These are phyloP conservation scores for Candida ascalaphidarum DNA, from an alignment of 805 yeast species.

Conservation along the genomic window DNA sequence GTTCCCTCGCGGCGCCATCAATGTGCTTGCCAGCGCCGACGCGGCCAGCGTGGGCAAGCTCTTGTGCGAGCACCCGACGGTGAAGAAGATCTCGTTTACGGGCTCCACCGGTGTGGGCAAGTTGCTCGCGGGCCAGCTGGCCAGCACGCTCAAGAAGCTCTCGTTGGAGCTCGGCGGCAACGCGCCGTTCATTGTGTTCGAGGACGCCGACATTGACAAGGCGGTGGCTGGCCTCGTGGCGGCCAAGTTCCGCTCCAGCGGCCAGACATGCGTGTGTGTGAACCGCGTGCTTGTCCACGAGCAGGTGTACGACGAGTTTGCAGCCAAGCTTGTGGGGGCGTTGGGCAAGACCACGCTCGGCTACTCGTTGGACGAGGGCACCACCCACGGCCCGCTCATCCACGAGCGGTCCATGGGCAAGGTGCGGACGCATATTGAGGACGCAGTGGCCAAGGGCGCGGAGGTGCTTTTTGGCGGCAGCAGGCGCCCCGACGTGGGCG, in stretches of 20 bases:
- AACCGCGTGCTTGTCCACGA: slow-evolving; percentile 12
- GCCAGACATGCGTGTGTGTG: slow-evolving; percentile 13
- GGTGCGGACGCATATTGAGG: slow-evolving; percentile 45
- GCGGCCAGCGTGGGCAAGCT: too few species aligned
- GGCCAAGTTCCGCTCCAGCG: slow-evolving; percentile 11
- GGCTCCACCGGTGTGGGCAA: slow-evolving; percentile 14
- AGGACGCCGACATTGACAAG: slow-evolving; percentile 9
- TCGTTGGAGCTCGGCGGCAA: slow-evolving; percentile 13
- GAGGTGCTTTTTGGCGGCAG: slow-evolving; percentile 44
- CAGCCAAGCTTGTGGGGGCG: slow-evolving; percentile 5
- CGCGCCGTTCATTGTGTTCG: slow-evolving; percentile 13
- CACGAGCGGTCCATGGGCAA: slow-evolving; percentile 42
- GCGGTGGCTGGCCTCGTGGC: slow-evolving; percentile 11
- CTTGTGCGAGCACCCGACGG: slow-evolving; percentile 2
- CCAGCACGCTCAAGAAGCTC: slow-evolving; percentile 10
- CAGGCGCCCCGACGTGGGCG: slow-evolving; percentile 38
- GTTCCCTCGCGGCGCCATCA: slow-evolving; percentile 49
- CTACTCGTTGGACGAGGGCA: slow-evolving; percentile 42
- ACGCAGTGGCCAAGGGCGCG: slow-evolving; percentile 51
- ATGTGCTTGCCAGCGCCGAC: slow-evolving; percentile 30
- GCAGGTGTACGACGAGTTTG: slow-evolving; percentile 7
- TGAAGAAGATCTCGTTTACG: slow-evolving; percentile 11
- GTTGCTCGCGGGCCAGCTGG: slow-evolving; percentile 10
- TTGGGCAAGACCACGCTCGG: slow-evolving; percentile 27
- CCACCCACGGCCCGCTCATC: slow-evolving; percentile 52